A percentile compares a stretch with the other conserved stretches of the same genome.
These are phyloP conservation scores for Phanerochaete carnosa DNA, from an alignment of 768 basidiomycete species.

Conservation along the genomic window DNA sequence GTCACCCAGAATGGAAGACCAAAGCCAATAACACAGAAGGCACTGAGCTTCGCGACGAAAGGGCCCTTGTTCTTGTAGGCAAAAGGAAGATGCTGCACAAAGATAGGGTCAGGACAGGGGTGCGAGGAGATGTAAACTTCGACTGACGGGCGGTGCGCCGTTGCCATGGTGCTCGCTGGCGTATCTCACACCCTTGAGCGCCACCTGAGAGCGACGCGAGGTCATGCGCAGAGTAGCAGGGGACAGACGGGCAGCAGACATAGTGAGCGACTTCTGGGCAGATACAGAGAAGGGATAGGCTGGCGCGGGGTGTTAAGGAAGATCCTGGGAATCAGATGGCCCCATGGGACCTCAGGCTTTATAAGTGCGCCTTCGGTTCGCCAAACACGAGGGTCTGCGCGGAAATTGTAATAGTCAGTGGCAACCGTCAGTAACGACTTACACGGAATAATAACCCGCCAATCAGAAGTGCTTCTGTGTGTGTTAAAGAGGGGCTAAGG, in stretches of 20 bases:
- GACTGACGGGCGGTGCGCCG: too few relatives aligned
- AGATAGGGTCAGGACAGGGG: neutral
- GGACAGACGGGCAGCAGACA: neutral
- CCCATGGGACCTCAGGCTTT: neutral
- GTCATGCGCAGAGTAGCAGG: neutral
- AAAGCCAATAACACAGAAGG: constrained; percentile 51
- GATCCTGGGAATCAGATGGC: neutral
- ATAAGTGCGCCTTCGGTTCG: neutral
- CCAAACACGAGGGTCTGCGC: neutral
- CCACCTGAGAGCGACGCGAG: neutral
- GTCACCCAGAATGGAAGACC: constrained; percentile 62
- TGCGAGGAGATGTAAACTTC: too few relatives aligned
- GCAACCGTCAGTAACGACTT: neutral
- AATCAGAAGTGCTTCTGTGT: neutral
- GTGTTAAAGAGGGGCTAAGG: neutral
- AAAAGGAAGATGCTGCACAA: constrained; percentile 24
- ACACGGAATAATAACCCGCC: neutral
- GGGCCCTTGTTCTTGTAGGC: constrained; percentile 21
- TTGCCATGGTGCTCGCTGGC: neutral
- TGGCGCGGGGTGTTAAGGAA: neutral
- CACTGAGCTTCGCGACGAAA: constrained; percentile 40
- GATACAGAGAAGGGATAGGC: neutral
- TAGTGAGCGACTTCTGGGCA: neutral
- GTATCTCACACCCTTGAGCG: neutral
- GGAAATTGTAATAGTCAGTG: neutral